These are phyloP conservation scores for Rutstroemia sp. DNA, from an alignment of 2,329 filamentous ascomycete genomes.

Conservation along the genomic window DNA sequence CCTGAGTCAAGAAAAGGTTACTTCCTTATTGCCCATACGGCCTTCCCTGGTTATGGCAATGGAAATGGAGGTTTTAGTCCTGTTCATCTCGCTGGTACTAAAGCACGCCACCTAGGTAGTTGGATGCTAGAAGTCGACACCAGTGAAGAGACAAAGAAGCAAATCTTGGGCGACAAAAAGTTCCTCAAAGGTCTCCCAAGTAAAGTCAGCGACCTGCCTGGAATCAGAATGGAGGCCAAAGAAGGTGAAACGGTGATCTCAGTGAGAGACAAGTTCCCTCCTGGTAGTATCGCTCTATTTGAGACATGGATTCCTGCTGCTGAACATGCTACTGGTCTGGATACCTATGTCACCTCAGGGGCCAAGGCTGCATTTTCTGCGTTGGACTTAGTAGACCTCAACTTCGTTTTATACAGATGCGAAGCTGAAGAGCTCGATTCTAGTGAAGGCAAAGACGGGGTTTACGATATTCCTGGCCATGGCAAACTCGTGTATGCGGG, in stretches of 20 bases:
- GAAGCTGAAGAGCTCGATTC: conserved; percentile 81
- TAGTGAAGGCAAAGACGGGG: conserved; percentile 75
- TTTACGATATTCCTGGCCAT: conserved; percentile 77
- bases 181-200: conserved; percentile 78
- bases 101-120: conserved; percentile 76
- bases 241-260: conserved; percentile 71
- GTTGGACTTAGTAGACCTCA: conserved; percentile 74
- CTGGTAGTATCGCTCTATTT: conserved; percentile 89
- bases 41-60: conserved; percentile 83
- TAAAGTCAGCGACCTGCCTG: conserved; percentile 65
- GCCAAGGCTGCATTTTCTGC: conserved; percentile 71
- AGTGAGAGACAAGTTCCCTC: conserved; percentile 76
- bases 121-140: conserved; percentile 89
- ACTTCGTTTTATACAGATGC: conserved; percentile 85
- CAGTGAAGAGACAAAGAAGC: conserved; percentile 59
- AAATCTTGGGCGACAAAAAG: conserved; percentile 60
- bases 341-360: conserved; percentile 78
- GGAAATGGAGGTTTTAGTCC: conserved; percentile 75
- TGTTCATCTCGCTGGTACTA: conserved; percentile 75
- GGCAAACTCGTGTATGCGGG: conserved; percentile 89
- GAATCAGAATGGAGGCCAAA: conserved; percentile 64
- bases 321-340: conserved; percentile 75
- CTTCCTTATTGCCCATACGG: conserved; percentile 92
- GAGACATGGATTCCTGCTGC: conserved; percentile 92
- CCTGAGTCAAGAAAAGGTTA: conserved; percentile 88